Evolutionary conservation across 441 rosid genomes (phyloP).

Genomic region (Brassica hybrid): DNA sequence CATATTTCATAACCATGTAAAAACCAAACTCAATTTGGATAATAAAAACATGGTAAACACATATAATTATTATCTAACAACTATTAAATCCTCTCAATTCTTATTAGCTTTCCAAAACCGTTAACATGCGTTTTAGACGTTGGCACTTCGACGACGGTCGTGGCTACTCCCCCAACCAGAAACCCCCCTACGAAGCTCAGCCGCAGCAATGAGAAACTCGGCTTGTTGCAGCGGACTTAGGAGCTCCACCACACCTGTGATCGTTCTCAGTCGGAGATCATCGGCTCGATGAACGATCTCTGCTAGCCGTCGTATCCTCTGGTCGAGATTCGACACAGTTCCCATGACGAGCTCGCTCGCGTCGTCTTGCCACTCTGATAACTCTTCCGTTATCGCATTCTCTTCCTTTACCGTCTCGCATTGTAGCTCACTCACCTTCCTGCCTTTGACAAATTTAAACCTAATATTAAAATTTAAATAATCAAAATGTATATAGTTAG

Average conservation of each 20-base stretch:
- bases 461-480: conserved; percentile 31
- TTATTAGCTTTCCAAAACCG: background rate
- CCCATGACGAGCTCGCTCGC: conserved; percentile 54
- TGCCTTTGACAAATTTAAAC: conserved; percentile 46
- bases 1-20: conserved; percentile 28
- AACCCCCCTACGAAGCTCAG: conserved; percentile 76
- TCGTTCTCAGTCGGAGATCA: conserved; percentile 64
- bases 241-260: conserved; percentile 60
- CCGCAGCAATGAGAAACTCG: conserved; percentile 75
- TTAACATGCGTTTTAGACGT: conserved; percentile 3
- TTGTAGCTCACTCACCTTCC: conserved; percentile 87
- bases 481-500: conserved; percentile 15
- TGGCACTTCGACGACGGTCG: conserved; percentile 49
- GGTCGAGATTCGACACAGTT: conserved; percentile 28
- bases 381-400: conserved; percentile 70
- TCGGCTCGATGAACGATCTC: conserved; percentile 67
- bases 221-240: conserved; percentile 70
- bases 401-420: conserved; percentile 88
- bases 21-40: conserved; percentile 37
- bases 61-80: conserved; percentile 6
- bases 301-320: conserved; percentile 53
- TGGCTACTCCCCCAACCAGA: conserved; percentile 68
- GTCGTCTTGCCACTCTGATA: conserved; percentile 81
- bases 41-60: conserved; percentile 33
- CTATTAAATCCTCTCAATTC: background rate